These are phyloP conservation scores for Mycotypha africana DNA, from an alignment of 371 early-diverging fungal species.

Conservation along the genomic window DNA sequence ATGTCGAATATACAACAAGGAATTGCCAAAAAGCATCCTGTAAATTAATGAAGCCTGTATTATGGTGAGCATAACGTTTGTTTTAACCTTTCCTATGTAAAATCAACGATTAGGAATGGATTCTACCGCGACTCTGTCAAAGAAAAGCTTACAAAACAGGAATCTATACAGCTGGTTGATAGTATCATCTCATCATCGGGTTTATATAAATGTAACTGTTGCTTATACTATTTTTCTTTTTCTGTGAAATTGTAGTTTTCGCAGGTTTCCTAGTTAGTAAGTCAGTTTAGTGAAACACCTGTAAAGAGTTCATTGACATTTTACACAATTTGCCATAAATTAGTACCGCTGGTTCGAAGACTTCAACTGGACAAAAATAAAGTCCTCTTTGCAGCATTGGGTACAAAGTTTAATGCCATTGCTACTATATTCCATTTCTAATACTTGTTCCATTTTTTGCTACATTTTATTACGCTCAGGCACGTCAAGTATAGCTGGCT, in stretches of 20 bases:
- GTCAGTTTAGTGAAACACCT: neutral
- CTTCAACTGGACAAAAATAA: slow-evolving; percentile 13
- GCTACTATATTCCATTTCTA: neutral
- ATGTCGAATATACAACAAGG: slow-evolving; percentile 18
- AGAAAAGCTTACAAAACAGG: slow-evolving; percentile 18
- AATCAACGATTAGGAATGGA: slow-evolving; percentile 13
- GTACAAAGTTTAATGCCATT: neutral
- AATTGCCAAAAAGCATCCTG: slow-evolving; percentile 19
- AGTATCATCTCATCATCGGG: neutral
- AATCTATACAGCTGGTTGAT: slow-evolving; percentile 14
- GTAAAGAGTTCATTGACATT: too few relatives aligned
- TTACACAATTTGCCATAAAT: neutral
- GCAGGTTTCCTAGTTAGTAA: slow-evolving; percentile 10
- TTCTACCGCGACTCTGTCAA: slow-evolving; percentile 16
- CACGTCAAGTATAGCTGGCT: slow-evolving; percentile 13
- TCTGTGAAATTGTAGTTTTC: slow-evolving; percentile 3
- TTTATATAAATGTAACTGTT: neutral
- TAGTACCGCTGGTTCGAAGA: slow-evolving; percentile 13
- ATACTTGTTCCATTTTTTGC: neutral
- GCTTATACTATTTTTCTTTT: too few relatives aligned
- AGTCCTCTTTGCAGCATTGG: slow-evolving; percentile 12
- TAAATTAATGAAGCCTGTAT: neutral
- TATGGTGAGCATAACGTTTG: neutral
- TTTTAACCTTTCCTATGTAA: neutral
- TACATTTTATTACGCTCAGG: too few relatives aligned